phyloP scores from a whole-genome alignment of 257 asterid genomes.

The Fraxinus excelsior region DNA sequence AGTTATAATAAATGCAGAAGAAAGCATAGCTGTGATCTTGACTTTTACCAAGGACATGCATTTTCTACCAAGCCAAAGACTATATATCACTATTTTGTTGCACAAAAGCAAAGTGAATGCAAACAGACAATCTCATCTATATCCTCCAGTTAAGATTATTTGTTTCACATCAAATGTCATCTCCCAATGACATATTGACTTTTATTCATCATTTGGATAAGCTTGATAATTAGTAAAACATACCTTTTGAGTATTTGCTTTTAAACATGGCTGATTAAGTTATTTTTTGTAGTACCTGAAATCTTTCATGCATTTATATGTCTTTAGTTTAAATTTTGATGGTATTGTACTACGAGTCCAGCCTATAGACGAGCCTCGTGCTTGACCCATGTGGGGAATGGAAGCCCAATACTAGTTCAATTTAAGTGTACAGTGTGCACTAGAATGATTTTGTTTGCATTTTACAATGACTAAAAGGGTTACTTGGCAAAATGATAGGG shows the following conservation, averaged over 20 bases:
- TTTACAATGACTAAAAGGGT: too few species aligned
- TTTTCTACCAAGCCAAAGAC: not conserved
- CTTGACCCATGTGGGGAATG: too few species aligned
- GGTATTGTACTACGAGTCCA: too few species aligned
- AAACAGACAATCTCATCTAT: not conserved
- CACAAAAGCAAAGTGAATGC: not conserved
- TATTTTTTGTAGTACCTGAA: too few species aligned
- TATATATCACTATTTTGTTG: not conserved
- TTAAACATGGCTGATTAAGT: not conserved
- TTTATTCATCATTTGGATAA: not conserved
- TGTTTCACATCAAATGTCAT: not conserved
- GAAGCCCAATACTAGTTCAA: too few species aligned
- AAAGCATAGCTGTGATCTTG: not conserved
- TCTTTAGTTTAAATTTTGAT: too few species aligned
- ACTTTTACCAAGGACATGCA: not conserved
- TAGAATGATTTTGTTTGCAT: too few species aligned
- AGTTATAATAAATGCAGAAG: not conserved
- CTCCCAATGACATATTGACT: not conserved
- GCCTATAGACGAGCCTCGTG: too few species aligned
- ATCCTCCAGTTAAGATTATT: not conserved
- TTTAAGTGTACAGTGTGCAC: too few species aligned
- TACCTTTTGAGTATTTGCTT: not conserved
- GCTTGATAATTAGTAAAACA: not conserved
- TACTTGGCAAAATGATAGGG: too few species aligned
- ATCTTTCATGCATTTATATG: too few species aligned